Base-by-base conservation (phyloP, 257 asterid genomes). In the Forsythia suspensa region DNA sequence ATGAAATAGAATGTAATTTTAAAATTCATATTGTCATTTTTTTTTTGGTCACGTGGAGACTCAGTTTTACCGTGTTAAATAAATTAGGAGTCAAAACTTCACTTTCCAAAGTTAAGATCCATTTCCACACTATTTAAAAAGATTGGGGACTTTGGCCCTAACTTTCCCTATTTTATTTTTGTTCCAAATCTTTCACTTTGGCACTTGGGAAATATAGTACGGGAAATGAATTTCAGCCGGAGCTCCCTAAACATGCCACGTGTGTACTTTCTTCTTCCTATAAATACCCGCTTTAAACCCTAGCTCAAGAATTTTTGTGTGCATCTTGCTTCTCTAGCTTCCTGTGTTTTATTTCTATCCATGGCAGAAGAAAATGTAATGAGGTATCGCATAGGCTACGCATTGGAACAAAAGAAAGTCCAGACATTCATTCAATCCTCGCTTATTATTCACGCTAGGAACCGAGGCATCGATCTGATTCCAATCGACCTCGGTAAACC, bases 321-420 rank as follows among this genome's bases (percentile, higher is more conserved):
- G 2, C 36, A 57, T 20, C 66, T n/a, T 5, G 34, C 66, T 57
- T 43, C 11, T 43, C 12, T 43, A 43, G 51, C 51, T 43, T 43
- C 8, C 12, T 6, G 34, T 0, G 34, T 29, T n/a, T 57, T 20
- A 10, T n/a, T 7, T 57, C 66, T n/a, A 55, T 20, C 24, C 24
- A 85, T 80, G 85, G 77, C 86, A n/a, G 86, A 79, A 71, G 38
- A 72, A 29, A 63, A 63, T 63, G 6, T 77, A 0, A 70, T 71
- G 13, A 83, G 85, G 51, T 88, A 77, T 81, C 88, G 91, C 21
- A 71, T 90, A 5, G 97, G 92, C 39, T 94, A 91, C 77, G 97
- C 98, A 12, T 85, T 94, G 55, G 84, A 89, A 15, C 91, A 91
- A 2, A 88, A 88, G 87, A 94, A 94, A 78, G 82, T 87, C 16